phyloP scores from a whole-genome alignment of 2,329 filamentous ascomycete species.

The Cryphonectria parasitica region DNA sequence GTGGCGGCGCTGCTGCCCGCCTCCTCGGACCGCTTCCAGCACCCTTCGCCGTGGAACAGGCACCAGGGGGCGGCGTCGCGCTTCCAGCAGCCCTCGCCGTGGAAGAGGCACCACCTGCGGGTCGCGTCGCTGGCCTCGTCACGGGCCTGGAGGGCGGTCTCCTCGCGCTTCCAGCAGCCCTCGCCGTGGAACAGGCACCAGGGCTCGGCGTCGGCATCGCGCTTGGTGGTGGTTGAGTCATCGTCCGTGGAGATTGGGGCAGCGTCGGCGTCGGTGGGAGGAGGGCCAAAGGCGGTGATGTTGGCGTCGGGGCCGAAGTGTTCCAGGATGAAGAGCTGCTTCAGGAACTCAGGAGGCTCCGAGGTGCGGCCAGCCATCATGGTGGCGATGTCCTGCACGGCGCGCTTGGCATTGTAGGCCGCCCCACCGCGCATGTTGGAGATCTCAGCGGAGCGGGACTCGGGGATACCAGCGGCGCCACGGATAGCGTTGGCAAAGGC shows the following conservation, averaged over 20 bases:
- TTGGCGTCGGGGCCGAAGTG: constrained; percentile 33
- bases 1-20: background rate
- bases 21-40: constrained; percentile 41
- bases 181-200: constrained; percentile 14
- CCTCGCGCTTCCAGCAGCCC: constrained; percentile 15
- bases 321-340: constrained; percentile 37
- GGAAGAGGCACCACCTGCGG: constrained; percentile 25
- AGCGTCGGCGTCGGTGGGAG: constrained; percentile 20
- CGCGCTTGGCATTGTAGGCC: constrained; percentile 44
- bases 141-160: constrained; percentile 16
- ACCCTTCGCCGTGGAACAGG: constrained; percentile 37
- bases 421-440: constrained; percentile 42
- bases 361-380: constrained; percentile 39
- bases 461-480: constrained; percentile 32
- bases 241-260: constrained; percentile 31
- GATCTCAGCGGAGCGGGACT: constrained; percentile 37
- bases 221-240: constrained; percentile 31
- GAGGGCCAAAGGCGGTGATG: constrained; percentile 29
- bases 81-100: constrained; percentile 26
- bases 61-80: constrained; percentile 21
- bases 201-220: constrained; percentile 16
- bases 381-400: constrained; percentile 45
- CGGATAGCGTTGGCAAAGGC: constrained; percentile 39
- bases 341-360: constrained; percentile 40
- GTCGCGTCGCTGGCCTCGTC: constrained; percentile 22